Base-by-base conservation (phyloP, 2,329 filamentous ascomycete species). In the Thielaviopsis populi region DNA sequence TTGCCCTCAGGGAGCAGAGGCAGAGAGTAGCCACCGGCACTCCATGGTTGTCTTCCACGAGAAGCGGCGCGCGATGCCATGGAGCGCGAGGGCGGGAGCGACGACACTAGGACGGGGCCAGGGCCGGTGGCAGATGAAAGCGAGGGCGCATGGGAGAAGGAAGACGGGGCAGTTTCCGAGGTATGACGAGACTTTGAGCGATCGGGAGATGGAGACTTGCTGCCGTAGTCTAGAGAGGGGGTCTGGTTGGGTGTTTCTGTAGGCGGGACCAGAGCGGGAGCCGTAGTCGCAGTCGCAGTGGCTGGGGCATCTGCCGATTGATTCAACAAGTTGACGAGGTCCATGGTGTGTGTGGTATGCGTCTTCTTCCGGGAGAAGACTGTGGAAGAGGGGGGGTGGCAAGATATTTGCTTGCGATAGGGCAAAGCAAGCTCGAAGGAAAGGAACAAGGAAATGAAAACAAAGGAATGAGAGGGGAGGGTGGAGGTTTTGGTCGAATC, bases 11-110 rank as follows among this genome's bases (percentile, higher is more conserved):
- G 66, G 13, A 74, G 72, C 53, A 76, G 70, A 3, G 78, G 75
- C 24, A 80, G 72, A 27, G 76, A 77, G 67, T 78, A 80, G 50
- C 78, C 78, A 41, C 75, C 76, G 19, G 75, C 79, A 66, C 79
- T 76, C 80, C 79, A 82, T 62, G 79, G 79, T 70, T 75, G 61
- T 63, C 65, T 56, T 66, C 24, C 70, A 64, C 62, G 69, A 68
- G 7, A 71, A 69, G 48, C 73, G 72, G 66, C 72, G 71, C 62
- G 54, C 19, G 54, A 50, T 30, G 60, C 37, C 27, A 62, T 50
- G 54, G 64, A 41, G 41, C 61, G 64, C 8, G 63, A 19, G 41
- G 65, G 63, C 15, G 62, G 53, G 15, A 56, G 37, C 42, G 62
- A 22, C 6, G 50, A 40, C 11, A 41, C 59, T 19, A 54, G 48